Evolutionary conservation across 352 stramenopile genomes (phyloP).

Genomic region (Phytophthora ohioensis): DNA sequence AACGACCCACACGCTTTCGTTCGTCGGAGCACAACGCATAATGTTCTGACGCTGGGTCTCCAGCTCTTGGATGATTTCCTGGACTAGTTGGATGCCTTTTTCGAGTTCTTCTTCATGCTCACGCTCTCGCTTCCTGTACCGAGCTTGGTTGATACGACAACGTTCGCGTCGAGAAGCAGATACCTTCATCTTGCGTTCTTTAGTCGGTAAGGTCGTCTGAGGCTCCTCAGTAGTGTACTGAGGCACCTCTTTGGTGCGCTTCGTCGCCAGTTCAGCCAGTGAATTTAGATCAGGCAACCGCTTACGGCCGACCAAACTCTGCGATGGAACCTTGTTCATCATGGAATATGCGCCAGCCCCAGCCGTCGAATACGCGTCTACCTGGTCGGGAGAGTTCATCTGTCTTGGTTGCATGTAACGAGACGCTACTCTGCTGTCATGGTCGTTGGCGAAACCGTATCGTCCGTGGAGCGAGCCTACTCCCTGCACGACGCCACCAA

Average conservation of each 20-base stretch:
- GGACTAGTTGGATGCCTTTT: background rate
- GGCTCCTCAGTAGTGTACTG: too few relatives aligned
- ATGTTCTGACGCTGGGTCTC: constrained; percentile 10
- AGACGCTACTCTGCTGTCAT: background rate
- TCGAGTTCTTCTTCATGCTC: constrained; percentile 12
- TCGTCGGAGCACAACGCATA: background rate
- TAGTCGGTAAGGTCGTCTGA: too few relatives aligned
- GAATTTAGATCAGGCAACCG: too few relatives aligned
- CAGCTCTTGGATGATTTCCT: constrained; percentile 11
- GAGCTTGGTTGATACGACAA: constrained; percentile 19
- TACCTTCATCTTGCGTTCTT: constrained; percentile 4
- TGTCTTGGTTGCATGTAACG: too few relatives aligned
- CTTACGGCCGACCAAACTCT: too few relatives aligned
- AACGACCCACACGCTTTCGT: constrained; percentile 22
- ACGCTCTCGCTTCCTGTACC: constrained; percentile 15
- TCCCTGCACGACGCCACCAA: constrained; percentile 7
- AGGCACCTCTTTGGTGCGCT: too few relatives aligned
- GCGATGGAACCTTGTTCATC: too few relatives aligned
- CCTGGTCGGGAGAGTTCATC: too few relatives aligned
- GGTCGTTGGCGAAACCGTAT: background rate
- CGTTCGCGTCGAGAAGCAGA: constrained; percentile 11
- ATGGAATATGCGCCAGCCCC: too few relatives aligned
- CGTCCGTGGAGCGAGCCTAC: background rate
- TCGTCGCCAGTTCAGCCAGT: too few relatives aligned
- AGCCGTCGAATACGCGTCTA: too few relatives aligned